A percentile compares a stretch with the other conserved stretches of the same genome.
Conservation (phyloP, 192 early-diverging fungal genomes). For the Obelidium mucronatum region DNA sequence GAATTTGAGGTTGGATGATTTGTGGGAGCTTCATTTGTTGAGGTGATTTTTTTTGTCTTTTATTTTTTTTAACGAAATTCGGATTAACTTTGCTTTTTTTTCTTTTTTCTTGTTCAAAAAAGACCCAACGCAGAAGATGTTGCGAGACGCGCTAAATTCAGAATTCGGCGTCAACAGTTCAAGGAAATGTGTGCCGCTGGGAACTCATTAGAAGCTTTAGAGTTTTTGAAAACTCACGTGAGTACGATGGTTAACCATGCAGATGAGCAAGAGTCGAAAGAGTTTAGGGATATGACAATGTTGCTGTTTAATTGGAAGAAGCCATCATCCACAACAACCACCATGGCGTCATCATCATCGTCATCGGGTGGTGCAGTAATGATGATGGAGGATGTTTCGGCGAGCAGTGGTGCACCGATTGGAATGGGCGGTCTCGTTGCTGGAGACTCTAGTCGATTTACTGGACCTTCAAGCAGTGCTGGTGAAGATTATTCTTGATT, state of each 20-base stretch:
- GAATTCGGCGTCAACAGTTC: slow-evolving; percentile 81
- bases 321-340: neutral
- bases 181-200: slow-evolving; percentile 73
- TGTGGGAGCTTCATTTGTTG: slow-evolving; percentile 78
- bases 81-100: neutral
- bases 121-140: slow-evolving; percentile 74
- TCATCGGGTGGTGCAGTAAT: neutral
- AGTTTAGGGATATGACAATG: slow-evolving; percentile 55
- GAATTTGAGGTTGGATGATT: slow-evolving; percentile 78
- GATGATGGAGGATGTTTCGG: neutral
- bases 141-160: slow-evolving; percentile 74
- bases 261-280: slow-evolving; percentile 51
- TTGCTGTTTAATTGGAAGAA: slow-evolving; percentile 54
- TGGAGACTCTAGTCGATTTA: neutral
- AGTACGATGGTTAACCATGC: slow-evolving; percentile 73
- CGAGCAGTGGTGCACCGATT: neutral
- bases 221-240: slow-evolving; percentile 79
- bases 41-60: slow-evolving; percentile 56
- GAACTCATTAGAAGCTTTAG: slow-evolving; percentile 61
- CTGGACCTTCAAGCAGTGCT: neutral
- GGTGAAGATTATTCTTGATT: slow-evolving; percentile 4
- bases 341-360: neutral
- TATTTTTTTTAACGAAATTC: neutral
- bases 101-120: too few relatives aligned
- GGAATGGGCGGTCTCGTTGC: neutral